Evolutionary conservation across 192 early-diverging fungal genomes (phyloP).

Genomic region (Coemansia sp.): DNA sequence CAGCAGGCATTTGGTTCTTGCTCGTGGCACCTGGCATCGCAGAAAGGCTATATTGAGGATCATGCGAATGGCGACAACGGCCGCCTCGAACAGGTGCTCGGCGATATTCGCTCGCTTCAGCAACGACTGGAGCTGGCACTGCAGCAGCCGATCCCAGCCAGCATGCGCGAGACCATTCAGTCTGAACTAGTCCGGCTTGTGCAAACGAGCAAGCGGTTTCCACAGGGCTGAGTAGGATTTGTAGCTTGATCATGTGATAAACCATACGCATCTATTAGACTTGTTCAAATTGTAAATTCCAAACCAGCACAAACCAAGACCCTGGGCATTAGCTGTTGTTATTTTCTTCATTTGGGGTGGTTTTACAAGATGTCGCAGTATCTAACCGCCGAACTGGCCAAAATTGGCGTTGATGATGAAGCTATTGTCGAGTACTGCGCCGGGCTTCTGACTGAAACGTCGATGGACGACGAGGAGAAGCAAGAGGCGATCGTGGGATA

Average conservation of each 20-base stretch:
- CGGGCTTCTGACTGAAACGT: conserved; percentile 24
- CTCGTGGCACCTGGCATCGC: not conserved
- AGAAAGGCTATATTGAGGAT: not conserved
- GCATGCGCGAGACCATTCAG: not conserved
- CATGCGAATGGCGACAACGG: not conserved
- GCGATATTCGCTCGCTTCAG: not conserved
- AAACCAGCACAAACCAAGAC: too few relatives aligned
- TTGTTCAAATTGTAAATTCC: not conserved
- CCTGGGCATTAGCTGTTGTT: too few relatives aligned
- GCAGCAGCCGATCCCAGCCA: not conserved
- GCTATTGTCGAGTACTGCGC: conserved; percentile 43
- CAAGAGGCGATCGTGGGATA: conserved; percentile 34
- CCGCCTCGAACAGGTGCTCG: not conserved
- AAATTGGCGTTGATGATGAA: conserved; percentile 35
- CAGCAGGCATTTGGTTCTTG: not conserved
- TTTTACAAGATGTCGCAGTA: conserved; percentile 29
- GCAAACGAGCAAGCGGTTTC: conserved; percentile 7
- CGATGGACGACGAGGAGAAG: conserved; percentile 26
- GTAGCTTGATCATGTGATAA: not conserved
- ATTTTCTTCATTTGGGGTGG: too few relatives aligned
- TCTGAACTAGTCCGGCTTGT: conserved; percentile 11
- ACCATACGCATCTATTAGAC: not conserved
- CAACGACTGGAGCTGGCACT: not conserved
- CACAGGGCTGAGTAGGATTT: not conserved
- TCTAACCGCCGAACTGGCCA: conserved; percentile 11